Conservation (phyloP, 352 stramenopile species). For the Phytophthora agathidicida region DNA sequence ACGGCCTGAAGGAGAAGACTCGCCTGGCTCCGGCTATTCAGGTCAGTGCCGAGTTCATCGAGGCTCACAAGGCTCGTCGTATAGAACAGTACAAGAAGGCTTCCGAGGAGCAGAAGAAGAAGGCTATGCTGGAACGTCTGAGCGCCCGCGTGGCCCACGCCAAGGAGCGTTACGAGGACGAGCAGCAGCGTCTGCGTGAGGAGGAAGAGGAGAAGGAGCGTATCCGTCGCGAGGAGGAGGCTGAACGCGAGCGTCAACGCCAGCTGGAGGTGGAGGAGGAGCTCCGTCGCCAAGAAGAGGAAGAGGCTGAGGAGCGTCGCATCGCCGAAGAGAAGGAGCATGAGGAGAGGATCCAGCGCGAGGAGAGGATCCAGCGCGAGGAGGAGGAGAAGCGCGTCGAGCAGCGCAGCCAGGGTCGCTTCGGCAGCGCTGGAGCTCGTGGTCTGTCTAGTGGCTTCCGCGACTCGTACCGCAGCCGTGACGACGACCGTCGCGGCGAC, state of each 20-base stretch:
- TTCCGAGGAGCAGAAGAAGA: constrained; percentile 88
- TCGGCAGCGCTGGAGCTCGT: constrained; percentile 38
- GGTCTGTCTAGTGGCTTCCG: constrained; percentile 19
- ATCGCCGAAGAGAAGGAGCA: constrained; percentile 51
- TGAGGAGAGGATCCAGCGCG: constrained; percentile 29
- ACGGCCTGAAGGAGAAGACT: constrained; percentile 88
- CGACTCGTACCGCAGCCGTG: constrained; percentile 18
- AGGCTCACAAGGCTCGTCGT: constrained; percentile 75
- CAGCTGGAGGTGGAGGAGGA: constrained; percentile 71
- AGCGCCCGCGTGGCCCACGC: constrained; percentile 68
- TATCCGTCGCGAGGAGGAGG: constrained; percentile 58
- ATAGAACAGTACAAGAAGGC: constrained; percentile 90
- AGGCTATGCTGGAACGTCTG: constrained; percentile 68
- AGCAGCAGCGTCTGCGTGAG: constrained; percentile 64
- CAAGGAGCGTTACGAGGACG: constrained; percentile 72
- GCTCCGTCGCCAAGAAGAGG: constrained; percentile 69
- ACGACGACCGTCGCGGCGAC: constrained; percentile 33
- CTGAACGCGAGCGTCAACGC: constrained; percentile 58
- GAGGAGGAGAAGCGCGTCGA: constrained; percentile 51
- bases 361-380: no score
- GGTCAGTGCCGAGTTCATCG: constrained; percentile 76
- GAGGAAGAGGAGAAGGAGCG: constrained; percentile 73
- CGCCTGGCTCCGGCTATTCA: constrained; percentile 76
- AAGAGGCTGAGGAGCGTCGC: constrained; percentile 52
- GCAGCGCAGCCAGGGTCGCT: constrained; percentile 35